phyloP scores from a whole-genome alignment of 768 basidiomycete species.

The Lentinus brumalis region DNA sequence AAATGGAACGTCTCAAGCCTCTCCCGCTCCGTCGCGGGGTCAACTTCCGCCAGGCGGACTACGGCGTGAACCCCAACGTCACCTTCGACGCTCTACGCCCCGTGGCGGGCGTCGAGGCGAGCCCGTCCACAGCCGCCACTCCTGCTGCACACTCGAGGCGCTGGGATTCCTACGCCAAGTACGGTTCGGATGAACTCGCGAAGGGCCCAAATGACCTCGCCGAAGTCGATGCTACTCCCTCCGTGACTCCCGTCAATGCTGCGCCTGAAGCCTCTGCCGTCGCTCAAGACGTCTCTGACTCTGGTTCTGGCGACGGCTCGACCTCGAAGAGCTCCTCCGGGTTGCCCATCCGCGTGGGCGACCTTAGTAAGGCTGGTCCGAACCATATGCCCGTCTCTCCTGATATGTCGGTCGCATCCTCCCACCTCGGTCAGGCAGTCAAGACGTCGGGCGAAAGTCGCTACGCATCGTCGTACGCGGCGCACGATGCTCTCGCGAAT shows the following conservation, averaged over 20 bases:
- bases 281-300: background rate
- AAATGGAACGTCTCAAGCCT: background rate
- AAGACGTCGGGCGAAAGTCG: background rate
- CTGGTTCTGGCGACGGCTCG: background rate
- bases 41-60: slow-evolving; percentile 19
- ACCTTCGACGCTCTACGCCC: slow-evolving; percentile 1
- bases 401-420: background rate
- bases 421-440: background rate
- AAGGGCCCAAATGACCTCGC: background rate
- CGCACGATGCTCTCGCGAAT: slow-evolving; percentile 5
- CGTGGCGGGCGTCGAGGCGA: slow-evolving; percentile 6
- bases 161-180: slow-evolving; percentile 7
- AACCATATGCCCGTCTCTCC: background rate
- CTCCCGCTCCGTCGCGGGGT: slow-evolving; percentile 1
- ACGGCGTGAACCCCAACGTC: slow-evolving; percentile 15
- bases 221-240: background rate
- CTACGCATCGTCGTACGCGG: slow-evolving; percentile 1
- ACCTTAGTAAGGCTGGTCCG: background rate
- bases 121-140: background rate
- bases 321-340: background rate
- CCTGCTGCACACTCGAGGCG: background rate
- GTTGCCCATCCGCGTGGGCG: too few relatives aligned
- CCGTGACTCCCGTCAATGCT: background rate
- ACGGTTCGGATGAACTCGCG: background rate
- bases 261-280: background rate